Evolutionary conservation across 768 basidiomycete genomes (phyloP), one percentile per base, ranked within the genome.

Genomic region (Boletus rufocinnamomeus): DNA sequence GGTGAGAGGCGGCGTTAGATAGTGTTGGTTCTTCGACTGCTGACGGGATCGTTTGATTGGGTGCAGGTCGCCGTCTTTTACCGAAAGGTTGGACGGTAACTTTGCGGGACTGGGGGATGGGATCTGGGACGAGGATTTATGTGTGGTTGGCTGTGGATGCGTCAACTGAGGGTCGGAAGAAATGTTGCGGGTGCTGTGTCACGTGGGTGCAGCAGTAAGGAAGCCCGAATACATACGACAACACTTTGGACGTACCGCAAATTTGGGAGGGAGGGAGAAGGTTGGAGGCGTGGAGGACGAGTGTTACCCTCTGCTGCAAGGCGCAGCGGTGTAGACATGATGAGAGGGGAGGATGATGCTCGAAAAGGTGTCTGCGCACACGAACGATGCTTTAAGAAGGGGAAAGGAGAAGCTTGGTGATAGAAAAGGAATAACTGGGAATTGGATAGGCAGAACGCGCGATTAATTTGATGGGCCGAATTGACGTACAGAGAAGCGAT

Each of bases 221-320:
- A 53, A 48, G 41, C 5, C 34, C 0, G 23, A 27, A 50, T 16
- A 45, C 1, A 37, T 8, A 48, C 16, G 51, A 45, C 4, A 17
- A 58, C 28, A 17, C n/a, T 13, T 11, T 6, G 41, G 37, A 69
- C 78, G 57, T 49, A 86, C 86, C 85, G 83, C 61, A 89, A 77
- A 68, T 88, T 88, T 10, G 88, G 88, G 64, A 88, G 77, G 14
- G 88, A 89, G 10, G 87, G 86, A 6, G 86, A 85, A 52, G 84
- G 82, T 54, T 84, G 84, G 38, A 86, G 76, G 46, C 82, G 81
- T 19, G 80, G 77, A 49, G 80, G 80, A 61, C 77, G 77, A 30
- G 59, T 43, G 50, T 27, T 51, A 50, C 57, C 35, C 48, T 64
- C 70, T 61, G 58, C 63, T 27, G 61, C 51, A 44, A 52, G 52